Percentiles rank a stretch among this genome's conserved stretches.
These are phyloP conservation scores for Kregervanrija pseudodelftensis DNA, from an alignment of 805 yeast species.

Conservation along the genomic window DNA sequence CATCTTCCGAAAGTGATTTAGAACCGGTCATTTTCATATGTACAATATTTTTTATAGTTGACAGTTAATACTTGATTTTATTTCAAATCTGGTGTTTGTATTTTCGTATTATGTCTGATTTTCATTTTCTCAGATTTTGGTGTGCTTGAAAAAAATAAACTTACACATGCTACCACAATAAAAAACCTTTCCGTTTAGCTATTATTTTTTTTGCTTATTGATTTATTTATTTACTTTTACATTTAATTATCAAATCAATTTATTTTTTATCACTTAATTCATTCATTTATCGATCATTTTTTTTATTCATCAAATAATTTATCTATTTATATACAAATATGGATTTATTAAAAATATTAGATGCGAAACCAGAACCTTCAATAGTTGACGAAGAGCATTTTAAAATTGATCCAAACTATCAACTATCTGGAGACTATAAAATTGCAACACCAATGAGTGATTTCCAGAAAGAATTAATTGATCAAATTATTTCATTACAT, in stretches of 20 bases:
- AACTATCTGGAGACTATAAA: slow-evolving; percentile 56
- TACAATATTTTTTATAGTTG: background rate
- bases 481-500: slow-evolving; percentile 86
- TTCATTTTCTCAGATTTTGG: background rate
- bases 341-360: slow-evolving; percentile 72
- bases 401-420: slow-evolving; percentile 27
- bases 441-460: slow-evolving; percentile 79
- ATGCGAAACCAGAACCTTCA: slow-evolving; percentile 79
- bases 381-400: slow-evolving; percentile 53
- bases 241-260: no score
- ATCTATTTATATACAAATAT: slow-evolving; percentile 27
- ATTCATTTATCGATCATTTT: no score
- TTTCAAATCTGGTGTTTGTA: background rate
- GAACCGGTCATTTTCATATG: background rate
- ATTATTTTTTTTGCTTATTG: no score
- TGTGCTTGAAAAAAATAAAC: background rate
- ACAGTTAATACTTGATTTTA: slow-evolving; percentile 1
- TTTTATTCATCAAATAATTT: no score
- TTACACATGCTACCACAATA: background rate
- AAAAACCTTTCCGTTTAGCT: background rate
- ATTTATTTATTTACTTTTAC: no score
- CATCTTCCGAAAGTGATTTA: slow-evolving; percentile 39
- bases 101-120: background rate
- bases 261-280: no score
- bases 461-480: slow-evolving; percentile 81